Base-by-base conservation (phyloP, 306 rosid species). In the Macrotyloma uniflorum region DNA sequence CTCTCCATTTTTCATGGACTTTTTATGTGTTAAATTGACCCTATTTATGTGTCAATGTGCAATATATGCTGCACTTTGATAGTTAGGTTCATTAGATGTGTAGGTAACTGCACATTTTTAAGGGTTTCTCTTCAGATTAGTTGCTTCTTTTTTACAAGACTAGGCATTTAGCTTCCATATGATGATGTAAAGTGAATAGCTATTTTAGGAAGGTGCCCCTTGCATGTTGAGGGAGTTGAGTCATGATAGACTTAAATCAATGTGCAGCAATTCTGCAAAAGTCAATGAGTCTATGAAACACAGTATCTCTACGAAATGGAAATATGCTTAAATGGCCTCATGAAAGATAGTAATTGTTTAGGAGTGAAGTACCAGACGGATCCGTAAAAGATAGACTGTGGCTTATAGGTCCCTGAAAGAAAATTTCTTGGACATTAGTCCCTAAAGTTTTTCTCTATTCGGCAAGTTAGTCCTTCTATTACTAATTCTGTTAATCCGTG, bases 21-120 rank as follows among this genome's bases (percentile, higher is more conserved):
- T 71, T 5, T 71, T 36, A 16, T 36, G 64, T 63, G 26, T 51
- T 49, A 62, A 62, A 13, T 26, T 62, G 73, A 45, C 23, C 65
- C 75, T 40, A 26, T 54, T 55, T 55, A 19, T 54, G 8, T 10
- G n/a, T 24, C 67, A 38, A 23, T 57, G 54, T 15, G 50, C 63
- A 69, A 63, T 32, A 62, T 71, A 35, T 61, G 7, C 53, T 53
- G 9, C 8, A 18, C 62, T 70, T 49, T 70, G 49, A 22, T 71
- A n/a, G 46, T 4, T 35, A 8, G 76, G 35, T 33, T 55, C 64
- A 51, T 51, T 50, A 32, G 46, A 22, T 8, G 24, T 49, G 35
- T 1, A 70, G 47, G 19, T 33, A 50, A 49, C 63, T 14, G 4
- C 14, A 18, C 30, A n/a, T 6, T 35, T 71, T 33, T 11, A n/a